Evolutionary conservation across 2,329 filamentous ascomycete genomes (phyloP), one percentile per base, ranked within the genome.

Genomic region (Hymenotorrendiella dingleyae): DNA sequence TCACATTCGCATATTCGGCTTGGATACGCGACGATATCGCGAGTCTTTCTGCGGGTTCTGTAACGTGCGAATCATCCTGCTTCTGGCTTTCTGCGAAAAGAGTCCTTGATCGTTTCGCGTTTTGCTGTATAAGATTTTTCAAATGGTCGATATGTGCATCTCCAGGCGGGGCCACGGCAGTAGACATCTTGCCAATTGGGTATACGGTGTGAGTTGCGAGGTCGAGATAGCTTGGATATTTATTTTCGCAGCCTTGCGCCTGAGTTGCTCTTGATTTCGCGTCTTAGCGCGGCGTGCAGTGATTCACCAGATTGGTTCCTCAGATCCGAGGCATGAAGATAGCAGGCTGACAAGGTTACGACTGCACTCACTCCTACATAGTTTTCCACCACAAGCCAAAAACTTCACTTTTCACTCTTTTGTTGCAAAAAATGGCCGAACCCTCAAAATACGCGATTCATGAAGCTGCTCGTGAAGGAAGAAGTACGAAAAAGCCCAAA

Each of bases 401-500:
- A 11, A 7, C 11, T 23, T 30, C 24, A 29, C 12, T 41, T 37
- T 35, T 36, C 30, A 24, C n/a, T 27, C 11, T n/a, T 22, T 27
- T 17, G n/a, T n/a, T n/a, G n/a, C n/a, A n/a, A n/a, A 49, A 32
- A 23, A 54, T 47, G 42, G 62, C 66, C 42, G 64, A 68, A 36
- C 63, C 69, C 45, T 70, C 80, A 39, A 87, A 84, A 56, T 96
- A 82, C 55, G 84, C 88, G 21, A 82, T 96, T 32, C 91, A 97
- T 61, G 86, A 86, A 53, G 91, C 91, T 30, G 84, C 84, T 48
- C 78, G 90, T 43, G 87, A 94, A 63, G 89, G 90, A 30, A 84
- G 80, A 70, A 74, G 90, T 94, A 73, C 61, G 73, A 33, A 46
- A 36, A 40, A 34, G 34, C 3, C 40, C 12, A 27, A 43, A 21